Evolutionary conservation across 2,329 filamentous ascomycete species (phyloP).

Genomic region (Trichoderma cornu-damae): DNA sequence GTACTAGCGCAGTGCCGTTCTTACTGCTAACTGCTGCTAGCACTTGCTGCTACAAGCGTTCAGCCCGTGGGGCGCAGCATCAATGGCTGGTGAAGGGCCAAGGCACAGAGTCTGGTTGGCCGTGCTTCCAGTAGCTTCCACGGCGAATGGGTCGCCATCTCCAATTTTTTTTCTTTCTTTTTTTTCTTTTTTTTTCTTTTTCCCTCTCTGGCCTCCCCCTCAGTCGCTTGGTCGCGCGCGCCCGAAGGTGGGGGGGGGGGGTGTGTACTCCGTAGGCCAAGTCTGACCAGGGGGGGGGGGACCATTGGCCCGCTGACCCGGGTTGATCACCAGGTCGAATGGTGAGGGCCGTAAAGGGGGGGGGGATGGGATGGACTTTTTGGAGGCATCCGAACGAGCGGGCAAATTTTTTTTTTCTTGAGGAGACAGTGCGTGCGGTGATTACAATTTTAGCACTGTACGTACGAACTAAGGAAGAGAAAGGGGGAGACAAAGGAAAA

Average conservation of each 20-base stretch:
- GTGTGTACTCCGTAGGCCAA: too few species aligned
- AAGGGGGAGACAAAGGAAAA: background rate
- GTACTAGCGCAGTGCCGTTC: too few species aligned
- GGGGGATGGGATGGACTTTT: too few species aligned
- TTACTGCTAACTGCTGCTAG: too few species aligned
- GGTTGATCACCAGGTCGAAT: constrained; percentile 25
- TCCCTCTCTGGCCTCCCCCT: background rate
- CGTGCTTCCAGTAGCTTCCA: constrained; percentile 24
- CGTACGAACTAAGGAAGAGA: background rate
- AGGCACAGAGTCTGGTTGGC: background rate
- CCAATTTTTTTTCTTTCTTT: too few species aligned
- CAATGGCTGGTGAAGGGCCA: constrained; percentile 12
- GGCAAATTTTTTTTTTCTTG: too few species aligned
- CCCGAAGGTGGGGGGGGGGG: constrained; percentile 14
- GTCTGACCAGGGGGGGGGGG: constrained; percentile 18
- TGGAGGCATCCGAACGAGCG: constrained; percentile 16
- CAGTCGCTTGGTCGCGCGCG: constrained; percentile 6
- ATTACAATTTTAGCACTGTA: background rate
- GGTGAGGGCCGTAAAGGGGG: constrained; percentile 14
- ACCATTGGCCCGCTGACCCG: constrained; percentile 21
- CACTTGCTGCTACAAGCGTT: background rate
- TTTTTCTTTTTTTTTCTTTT: too few species aligned
- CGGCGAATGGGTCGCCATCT: constrained; percentile 12
- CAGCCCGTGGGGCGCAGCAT: constrained; percentile 17
- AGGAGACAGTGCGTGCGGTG: constrained; percentile 11